phyloP scores from a whole-genome alignment of 108 stramenopile genomes.

The Nitzschia palea region DNA sequence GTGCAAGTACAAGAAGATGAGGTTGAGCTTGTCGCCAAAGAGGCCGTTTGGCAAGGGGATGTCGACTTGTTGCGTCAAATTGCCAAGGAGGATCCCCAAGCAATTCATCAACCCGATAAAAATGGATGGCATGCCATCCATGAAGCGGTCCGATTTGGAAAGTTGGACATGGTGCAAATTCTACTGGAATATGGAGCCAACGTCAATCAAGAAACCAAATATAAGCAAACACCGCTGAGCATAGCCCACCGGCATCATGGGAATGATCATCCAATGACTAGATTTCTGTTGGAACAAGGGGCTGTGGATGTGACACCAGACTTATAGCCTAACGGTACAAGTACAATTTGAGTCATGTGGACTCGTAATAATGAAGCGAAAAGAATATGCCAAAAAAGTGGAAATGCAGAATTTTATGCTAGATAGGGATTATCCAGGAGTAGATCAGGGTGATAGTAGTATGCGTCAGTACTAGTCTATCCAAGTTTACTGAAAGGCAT shows the following conservation, averaged over 20 bases:
- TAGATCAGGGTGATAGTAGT: no score
- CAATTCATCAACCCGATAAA: slow-evolving; percentile 20
- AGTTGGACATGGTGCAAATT: slow-evolving; percentile 33
- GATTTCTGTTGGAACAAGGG: slow-evolving; percentile 32
- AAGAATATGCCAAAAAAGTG: no score
- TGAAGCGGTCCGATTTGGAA: slow-evolving; percentile 41
- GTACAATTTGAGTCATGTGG: no score
- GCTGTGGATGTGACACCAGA: slow-evolving; percentile 27
- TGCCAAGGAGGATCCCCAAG: slow-evolving; percentile 12
- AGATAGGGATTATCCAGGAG: no score
- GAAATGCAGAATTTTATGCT: no score
- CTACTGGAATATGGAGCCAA: slow-evolving; percentile 43
- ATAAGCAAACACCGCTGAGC: slow-evolving; percentile 17
- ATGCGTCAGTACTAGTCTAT: no score
- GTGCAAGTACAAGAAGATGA: not conserved
- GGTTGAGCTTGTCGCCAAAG: not conserved
- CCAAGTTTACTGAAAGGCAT: slow-evolving; percentile 60
- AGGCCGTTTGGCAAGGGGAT: slow-evolving; percentile 31
- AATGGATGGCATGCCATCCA: slow-evolving; percentile 60
- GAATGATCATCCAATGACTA: slow-evolving; percentile 25
- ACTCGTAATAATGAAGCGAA: no score
- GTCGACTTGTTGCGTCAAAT: slow-evolving; percentile 12
- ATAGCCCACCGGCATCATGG: slow-evolving; percentile 24
- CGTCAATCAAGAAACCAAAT: slow-evolving; percentile 10
- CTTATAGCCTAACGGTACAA: no score